Percentiles rank a stretch among this genome's conserved stretches.
Evolutionary conservation across 2,329 filamentous ascomycete genomes (phyloP).

Genomic region (Fonsecaea multimorphosa): DNA sequence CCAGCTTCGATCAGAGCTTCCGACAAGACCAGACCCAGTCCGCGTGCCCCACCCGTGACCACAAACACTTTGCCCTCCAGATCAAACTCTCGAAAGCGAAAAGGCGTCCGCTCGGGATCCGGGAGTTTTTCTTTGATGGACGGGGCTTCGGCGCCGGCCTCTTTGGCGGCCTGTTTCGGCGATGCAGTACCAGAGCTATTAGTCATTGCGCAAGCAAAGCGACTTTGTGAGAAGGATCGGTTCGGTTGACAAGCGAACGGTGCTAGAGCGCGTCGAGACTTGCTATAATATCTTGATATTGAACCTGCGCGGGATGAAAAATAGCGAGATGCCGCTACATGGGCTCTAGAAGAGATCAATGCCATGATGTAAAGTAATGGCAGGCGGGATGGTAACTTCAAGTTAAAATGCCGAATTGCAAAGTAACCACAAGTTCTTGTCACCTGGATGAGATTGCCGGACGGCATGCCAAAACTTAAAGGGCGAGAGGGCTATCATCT

Average conservation of each 20-base stretch:
- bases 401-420: not conserved
- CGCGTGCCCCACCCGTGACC: constrained; percentile 53
- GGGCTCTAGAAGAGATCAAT: not conserved
- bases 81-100: constrained; percentile 53
- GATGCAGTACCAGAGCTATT: not conserved
- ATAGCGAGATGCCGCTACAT: constrained; percentile 9
- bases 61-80: constrained; percentile 50
- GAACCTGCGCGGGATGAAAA: constrained; percentile 5
- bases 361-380: constrained; percentile 15
- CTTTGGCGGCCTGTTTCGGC: constrained; percentile 5
- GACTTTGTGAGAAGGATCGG: constrained; percentile 3
- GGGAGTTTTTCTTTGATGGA: constrained; percentile 33
- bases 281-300: constrained; percentile 18
- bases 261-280: not conserved
- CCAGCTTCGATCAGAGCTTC: constrained; percentile 57
- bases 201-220: not conserved
- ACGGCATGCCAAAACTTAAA: constrained; percentile 2
- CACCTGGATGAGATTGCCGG: not conserved
- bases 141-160: constrained; percentile 12
- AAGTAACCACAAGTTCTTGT: not conserved
- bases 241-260: not conserved
- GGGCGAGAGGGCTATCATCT: not conserved
- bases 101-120: constrained; percentile 31
- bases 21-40: constrained; percentile 54
- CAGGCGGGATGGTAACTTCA: not conserved